Conservation (phyloP, 1,284 basidiomycete genomes). For the Phlebopus sp. region DNA sequence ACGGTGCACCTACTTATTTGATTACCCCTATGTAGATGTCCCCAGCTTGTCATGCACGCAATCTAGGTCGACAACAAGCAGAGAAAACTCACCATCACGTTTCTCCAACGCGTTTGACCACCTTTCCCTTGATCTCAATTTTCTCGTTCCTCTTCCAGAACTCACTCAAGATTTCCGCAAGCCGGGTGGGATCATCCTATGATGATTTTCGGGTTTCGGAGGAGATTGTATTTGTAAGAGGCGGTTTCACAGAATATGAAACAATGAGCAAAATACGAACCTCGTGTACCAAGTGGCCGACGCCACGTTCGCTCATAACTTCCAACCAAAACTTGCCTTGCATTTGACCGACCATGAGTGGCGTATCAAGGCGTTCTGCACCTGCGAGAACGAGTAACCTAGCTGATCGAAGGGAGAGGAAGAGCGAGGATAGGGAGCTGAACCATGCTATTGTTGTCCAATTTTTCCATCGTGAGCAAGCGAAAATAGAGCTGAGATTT, state of each 20-base stretch:
- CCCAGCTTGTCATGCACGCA: too few relatives aligned
- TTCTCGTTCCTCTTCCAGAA: conserved; percentile 92
- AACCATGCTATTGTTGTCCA: conserved; percentile 82
- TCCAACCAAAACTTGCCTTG: conserved; percentile 95
- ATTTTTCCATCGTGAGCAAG: background rate
- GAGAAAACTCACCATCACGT: conserved; percentile 3
- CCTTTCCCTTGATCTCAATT: conserved; percentile 51
- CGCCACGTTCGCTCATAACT: conserved; percentile 67
- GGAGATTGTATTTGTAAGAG: too few relatives aligned
- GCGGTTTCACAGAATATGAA: too few relatives aligned
- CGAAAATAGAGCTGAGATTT: background rate
- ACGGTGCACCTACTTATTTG: too few relatives aligned
- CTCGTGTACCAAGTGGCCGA: conserved; percentile 95
- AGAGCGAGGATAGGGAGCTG: conserved; percentile 72
- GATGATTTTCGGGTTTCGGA: too few relatives aligned
- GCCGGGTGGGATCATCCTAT: conserved; percentile 81
- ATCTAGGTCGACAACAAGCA: too few relatives aligned
- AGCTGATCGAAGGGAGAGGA: conserved; percentile 76
- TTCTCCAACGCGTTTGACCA: conserved; percentile 81
- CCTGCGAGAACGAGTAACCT: conserved; percentile 90
- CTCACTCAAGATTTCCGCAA: conserved; percentile 80
- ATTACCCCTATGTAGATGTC: too few relatives aligned
- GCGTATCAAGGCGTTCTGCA: conserved; percentile 87
- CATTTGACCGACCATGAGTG: conserved; percentile 99
- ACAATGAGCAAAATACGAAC: conserved; percentile 42